These are phyloP conservation scores for Geopyxis carbonaria DNA, from an alignment of 495 filamentous ascomycete species.

Conservation along the genomic window DNA sequence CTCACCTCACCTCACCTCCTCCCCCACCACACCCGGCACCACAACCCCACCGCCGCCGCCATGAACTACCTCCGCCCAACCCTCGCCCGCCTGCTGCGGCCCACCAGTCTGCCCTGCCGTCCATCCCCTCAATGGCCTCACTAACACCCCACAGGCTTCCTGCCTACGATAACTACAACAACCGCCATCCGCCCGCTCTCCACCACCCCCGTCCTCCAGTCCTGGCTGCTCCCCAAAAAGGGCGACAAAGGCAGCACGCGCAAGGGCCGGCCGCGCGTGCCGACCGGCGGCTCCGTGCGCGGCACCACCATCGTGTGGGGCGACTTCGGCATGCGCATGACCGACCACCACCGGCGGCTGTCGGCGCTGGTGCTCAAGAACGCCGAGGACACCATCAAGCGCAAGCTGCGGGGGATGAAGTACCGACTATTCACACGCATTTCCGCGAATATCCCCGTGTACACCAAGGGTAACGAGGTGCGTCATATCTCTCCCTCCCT, in stretches of 20 bases:
- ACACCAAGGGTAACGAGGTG: slow-evolving; percentile 83
- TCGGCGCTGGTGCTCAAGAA: slow-evolving; percentile 71
- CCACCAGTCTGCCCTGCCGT: no score
- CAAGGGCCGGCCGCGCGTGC: slow-evolving; percentile 74
- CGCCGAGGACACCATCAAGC: slow-evolving; percentile 83
- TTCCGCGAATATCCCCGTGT: slow-evolving; percentile 82
- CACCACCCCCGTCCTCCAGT: no score
- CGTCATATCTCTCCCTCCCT: no score
- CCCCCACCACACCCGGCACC: no score
- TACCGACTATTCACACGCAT: slow-evolving; percentile 85
- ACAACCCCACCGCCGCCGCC: no score
- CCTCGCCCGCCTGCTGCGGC: no score
- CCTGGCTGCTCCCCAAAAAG: slow-evolving; percentile 19
- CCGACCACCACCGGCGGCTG: slow-evolving; percentile 79
- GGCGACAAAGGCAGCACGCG: slow-evolving; percentile 46
- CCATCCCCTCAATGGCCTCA: no score
- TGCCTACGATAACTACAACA: no score
- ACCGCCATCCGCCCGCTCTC: no score
- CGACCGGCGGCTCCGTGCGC: slow-evolving; percentile 75
- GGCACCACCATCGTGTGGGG: slow-evolving; percentile 95
- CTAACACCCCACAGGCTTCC: no score
- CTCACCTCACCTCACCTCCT: no score
- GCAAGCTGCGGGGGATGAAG: slow-evolving; percentile 72
- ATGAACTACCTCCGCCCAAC: no score
- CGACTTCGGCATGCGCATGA: slow-evolving; percentile 87